phyloP scores from a whole-genome alignment of 129 eudicot genomes.

The Lactuca saligna region DNA sequence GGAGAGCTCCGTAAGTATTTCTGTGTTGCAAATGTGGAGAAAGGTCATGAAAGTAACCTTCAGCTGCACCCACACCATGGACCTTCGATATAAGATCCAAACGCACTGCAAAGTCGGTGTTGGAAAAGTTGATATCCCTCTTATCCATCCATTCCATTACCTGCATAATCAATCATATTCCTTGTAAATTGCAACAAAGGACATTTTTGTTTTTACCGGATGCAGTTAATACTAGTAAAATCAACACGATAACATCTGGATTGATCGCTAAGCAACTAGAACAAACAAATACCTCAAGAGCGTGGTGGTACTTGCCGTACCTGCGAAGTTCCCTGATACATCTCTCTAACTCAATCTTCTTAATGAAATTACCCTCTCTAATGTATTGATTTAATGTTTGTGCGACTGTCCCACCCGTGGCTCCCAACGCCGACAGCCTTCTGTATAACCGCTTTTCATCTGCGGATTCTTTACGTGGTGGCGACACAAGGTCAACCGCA shows the following conservation, averaged over 20 bases:
- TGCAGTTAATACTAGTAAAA: neutral
- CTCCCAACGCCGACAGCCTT: conserved; percentile 58
- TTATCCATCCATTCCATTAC: conserved; percentile 89
- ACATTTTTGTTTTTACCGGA: neutral
- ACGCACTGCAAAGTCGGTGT: conserved; percentile 48
- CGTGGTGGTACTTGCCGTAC: conserved; percentile 43
- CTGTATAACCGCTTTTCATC: conserved; percentile 35
- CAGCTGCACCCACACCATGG: conserved; percentile 69
- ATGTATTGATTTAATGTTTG: conserved; percentile 44
- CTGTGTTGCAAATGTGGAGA: conserved; percentile 40
- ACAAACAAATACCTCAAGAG: conserved; percentile 47
- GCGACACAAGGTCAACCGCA: conserved; percentile 13
- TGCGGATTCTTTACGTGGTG: conserved; percentile 16
- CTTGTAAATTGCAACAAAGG: neutral
- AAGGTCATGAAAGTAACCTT: conserved; percentile 56
- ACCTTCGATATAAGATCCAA: conserved; percentile 61
- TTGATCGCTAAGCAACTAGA: neutral
- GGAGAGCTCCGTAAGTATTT: conserved; percentile 65
- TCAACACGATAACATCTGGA: conserved; percentile 9
- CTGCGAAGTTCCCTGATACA: conserved; percentile 59
- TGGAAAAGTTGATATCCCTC: conserved; percentile 35
- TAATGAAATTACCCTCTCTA: conserved; percentile 47
- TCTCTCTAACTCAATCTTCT: conserved; percentile 43
- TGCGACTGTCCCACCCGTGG: conserved; percentile 38
- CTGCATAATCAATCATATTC: conserved; percentile 26